Evolutionary conservation across 2,329 filamentous ascomycete species (phyloP), one percentile per base, ranked within the genome.

Genomic region (Mariannaea elegans): DNA sequence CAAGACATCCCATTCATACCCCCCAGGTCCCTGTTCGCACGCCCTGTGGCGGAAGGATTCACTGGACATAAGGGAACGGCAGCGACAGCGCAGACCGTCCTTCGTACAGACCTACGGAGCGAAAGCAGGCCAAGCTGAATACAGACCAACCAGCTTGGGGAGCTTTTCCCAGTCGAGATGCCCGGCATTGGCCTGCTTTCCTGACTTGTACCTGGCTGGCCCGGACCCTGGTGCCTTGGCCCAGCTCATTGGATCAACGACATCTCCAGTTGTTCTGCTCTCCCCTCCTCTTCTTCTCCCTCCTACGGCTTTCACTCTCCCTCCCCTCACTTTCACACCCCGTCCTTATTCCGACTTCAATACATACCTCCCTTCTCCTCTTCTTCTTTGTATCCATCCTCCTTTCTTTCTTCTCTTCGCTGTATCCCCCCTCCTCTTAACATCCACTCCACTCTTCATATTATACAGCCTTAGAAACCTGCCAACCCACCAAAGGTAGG

Each of bases 171-270:
- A 29, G 47, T 50, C 23, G 14, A 50, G 47, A 27, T 29, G 21
- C 21, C 23, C 16, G 23, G 39, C 31, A 24, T 46, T 27, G 39
- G 46, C 21, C 31, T 36, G 23, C 39, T 18, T 16, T 57, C 42
- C 45, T 14, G 36, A 45, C 53, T 42, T 55, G 50, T 53, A 16
- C 38, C 24, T 49, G 32, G n/a, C 39, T 56, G 54, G 24, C 19
- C 46, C 32, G 41, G 41, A 57, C 41, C 48, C 48, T 47, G 19
- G 48, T 19, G 18, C 18, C 32, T n/a, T 36, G 32, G 44, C 18
- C 19, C 32, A 18, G 19, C 38, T 27, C 47, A 52, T 52, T 51
- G 48, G 55, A 55, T 54, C 49, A 36, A 59, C 49, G 45, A 59
- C 56, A 46, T 24, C 41, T 46, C 24, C 23, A 45, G n/a, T 31